Percentiles rank a stretch among this genome's conserved stretches.
phyloP scores from a whole-genome alignment of 768 basidiomycete genomes.

The Inosperma sp. region DNA sequence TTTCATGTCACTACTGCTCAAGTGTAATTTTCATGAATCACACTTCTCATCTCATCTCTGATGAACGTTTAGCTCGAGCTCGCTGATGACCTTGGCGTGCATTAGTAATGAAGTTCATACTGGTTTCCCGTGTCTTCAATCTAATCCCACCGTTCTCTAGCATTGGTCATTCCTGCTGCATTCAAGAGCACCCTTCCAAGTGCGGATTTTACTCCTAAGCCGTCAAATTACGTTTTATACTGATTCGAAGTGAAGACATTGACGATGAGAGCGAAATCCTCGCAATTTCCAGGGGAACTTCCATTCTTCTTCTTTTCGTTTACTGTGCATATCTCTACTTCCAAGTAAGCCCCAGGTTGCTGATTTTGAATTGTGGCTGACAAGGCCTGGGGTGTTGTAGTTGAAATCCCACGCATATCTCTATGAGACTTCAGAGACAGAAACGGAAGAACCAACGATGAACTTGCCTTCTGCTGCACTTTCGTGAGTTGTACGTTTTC shows the following conservation, averaged over 20 bases:
- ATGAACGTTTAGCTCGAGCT: slow-evolving; percentile 38
- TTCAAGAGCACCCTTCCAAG: slow-evolving; percentile 48
- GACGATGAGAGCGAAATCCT: slow-evolving; percentile 48
- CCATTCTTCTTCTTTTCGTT: slow-evolving; percentile 65
- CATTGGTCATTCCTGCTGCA: slow-evolving; percentile 88
- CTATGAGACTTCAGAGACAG: slow-evolving; percentile 45
- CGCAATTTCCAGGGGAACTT: slow-evolving; percentile 76
- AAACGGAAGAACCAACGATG: slow-evolving; percentile 52
- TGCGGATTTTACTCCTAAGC: slow-evolving; percentile 9
- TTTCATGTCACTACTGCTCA: slow-evolving; percentile 88
- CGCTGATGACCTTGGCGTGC: slow-evolving; percentile 81
- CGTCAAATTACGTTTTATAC: not conserved
- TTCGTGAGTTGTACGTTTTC: slow-evolving; percentile 38
- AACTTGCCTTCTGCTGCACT: slow-evolving; percentile 59
- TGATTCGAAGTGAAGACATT: slow-evolving; percentile 23
- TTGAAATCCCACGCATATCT: slow-evolving; percentile 67
- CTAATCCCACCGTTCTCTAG: slow-evolving; percentile 25
- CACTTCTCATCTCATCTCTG: slow-evolving; percentile 3
- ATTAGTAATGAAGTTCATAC: slow-evolving; percentile 55
- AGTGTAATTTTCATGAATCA: slow-evolving; percentile 48
- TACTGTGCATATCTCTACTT: slow-evolving; percentile 75
- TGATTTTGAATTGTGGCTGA: too few relatives aligned
- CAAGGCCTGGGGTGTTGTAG: slow-evolving; percentile 40
- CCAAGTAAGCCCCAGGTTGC: slow-evolving; percentile 66
- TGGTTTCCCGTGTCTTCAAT: not conserved